Conservation (phyloP, 2,329 filamentous ascomycete genomes). For the Phialemoniopsis sp. region DNA sequence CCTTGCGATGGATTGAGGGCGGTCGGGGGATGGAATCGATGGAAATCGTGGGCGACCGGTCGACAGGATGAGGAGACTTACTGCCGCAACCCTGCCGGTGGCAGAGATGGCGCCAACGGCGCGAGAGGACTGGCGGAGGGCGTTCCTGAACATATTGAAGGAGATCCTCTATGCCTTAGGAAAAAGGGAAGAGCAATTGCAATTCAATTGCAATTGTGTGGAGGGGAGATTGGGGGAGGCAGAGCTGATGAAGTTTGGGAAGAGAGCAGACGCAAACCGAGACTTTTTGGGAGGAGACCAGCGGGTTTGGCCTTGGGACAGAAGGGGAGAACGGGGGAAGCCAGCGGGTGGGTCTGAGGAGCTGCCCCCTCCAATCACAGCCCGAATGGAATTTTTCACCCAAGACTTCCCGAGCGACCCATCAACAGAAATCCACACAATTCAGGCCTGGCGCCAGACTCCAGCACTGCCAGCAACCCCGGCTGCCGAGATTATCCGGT, state of each 20-base stretch:
- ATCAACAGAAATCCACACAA: too few relatives aligned
- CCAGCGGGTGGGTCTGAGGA: too few relatives aligned
- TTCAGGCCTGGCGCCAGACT: too few relatives aligned
- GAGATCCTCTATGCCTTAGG: constrained; percentile 48
- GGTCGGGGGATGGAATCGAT: constrained; percentile 38
- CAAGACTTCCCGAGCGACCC: too few relatives aligned
- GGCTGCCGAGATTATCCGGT: too few relatives aligned
- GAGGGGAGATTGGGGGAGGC: constrained; percentile 55
- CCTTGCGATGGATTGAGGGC: constrained; percentile 23
- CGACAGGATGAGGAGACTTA: constrained; percentile 61
- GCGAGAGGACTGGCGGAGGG: constrained; percentile 94
- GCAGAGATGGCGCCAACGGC: constrained; percentile 92
- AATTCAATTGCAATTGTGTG: constrained; percentile 53
- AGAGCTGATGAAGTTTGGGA: constrained; percentile 34
- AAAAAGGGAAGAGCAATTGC: constrained; percentile 58
- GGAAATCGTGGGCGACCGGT: constrained; percentile 36
- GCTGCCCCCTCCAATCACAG: too few relatives aligned
- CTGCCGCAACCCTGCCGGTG: constrained; percentile 84
- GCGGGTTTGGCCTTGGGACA: background rate
- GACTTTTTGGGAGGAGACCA: constrained; percentile 19
- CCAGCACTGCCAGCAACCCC: too few relatives aligned
- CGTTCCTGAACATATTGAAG: constrained; percentile 91
- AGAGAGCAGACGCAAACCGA: constrained; percentile 10
- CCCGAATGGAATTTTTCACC: too few relatives aligned
- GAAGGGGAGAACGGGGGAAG: background rate